Conservation (phyloP, 345 rosid genomes). For the Bruguiera sexangula region DNA sequence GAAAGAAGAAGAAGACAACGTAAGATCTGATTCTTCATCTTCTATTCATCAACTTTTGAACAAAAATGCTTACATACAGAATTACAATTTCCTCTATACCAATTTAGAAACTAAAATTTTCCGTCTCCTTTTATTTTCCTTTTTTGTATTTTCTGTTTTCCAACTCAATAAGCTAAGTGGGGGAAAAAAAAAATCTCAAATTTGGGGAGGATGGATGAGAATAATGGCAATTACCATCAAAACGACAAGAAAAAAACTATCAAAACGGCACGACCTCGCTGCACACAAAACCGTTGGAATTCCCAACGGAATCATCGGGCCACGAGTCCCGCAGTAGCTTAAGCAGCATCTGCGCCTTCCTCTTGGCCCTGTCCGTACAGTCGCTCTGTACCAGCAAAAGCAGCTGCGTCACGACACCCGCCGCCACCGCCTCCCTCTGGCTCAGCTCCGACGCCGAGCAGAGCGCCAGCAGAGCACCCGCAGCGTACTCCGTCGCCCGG, state of each 20-base stretch:
- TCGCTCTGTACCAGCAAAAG: conserved; percentile 83
- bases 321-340: conserved; percentile 79
- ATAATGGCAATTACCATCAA: background rate
- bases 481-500: conserved; percentile 91
- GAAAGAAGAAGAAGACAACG: background rate
- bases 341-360: conserved; percentile 89
- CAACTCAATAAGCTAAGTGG: background rate
- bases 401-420: conserved; percentile 85
- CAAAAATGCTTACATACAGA: conserved; percentile 43
- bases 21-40: conserved; percentile 8
- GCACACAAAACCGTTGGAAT: conserved; percentile 67
- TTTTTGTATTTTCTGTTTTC: background rate
- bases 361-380: conserved; percentile 93
- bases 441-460: conserved; percentile 68
- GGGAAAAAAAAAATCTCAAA: background rate
- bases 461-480: conserved; percentile 74
- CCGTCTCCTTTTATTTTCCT: background rate
- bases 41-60: background rate
- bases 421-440: conserved; percentile 74
- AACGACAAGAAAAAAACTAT: conserved; percentile 14
- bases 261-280: conserved; percentile 73
- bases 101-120: conserved; percentile 16
- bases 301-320: conserved; percentile 57
- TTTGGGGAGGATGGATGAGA: background rate
- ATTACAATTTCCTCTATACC: conserved; percentile 38